These are phyloP conservation scores for Nemania bipapillata DNA, from an alignment of 2,329 filamentous ascomycete genomes.

Conservation along the genomic window DNA sequence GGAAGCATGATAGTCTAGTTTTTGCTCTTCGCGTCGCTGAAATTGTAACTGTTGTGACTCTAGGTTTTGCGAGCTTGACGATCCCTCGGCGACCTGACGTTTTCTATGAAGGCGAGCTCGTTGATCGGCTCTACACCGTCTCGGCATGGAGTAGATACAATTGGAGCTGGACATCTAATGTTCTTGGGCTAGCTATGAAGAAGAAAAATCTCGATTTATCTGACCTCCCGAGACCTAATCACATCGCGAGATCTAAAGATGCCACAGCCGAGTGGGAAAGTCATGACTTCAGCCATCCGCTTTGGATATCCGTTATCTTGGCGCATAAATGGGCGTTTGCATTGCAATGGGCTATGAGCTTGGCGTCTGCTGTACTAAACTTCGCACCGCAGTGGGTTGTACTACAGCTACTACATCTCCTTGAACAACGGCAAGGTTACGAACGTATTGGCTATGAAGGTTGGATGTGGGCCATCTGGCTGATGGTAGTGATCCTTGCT, in stretches of 20 bases:
- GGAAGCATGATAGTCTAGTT: slow-evolving; percentile 51
- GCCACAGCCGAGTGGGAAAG: slow-evolving; percentile 63
- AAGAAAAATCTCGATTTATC: slow-evolving; percentile 70
- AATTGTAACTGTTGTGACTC: slow-evolving; percentile 57
- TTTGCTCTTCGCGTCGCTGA: slow-evolving; percentile 63
- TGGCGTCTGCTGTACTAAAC: slow-evolving; percentile 66
- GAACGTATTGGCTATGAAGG: slow-evolving; percentile 62
- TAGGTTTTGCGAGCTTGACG: slow-evolving; percentile 62
- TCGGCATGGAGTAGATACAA: slow-evolving; percentile 71
- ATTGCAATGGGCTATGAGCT: slow-evolving; percentile 68
- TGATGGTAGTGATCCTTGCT: slow-evolving; percentile 69
- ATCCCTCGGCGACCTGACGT: slow-evolving; percentile 76
- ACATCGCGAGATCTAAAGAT: slow-evolving; percentile 63
- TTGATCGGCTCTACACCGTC: slow-evolving; percentile 72
- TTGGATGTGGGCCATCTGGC: slow-evolving; percentile 74
- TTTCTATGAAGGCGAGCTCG: slow-evolving; percentile 65
- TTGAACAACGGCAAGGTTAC: slow-evolving; percentile 66
- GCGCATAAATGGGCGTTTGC: slow-evolving; percentile 67
- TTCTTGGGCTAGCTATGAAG: slow-evolving; percentile 66
- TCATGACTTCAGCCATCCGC: slow-evolving; percentile 58
- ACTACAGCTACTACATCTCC: slow-evolving; percentile 70
- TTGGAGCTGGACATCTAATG: slow-evolving; percentile 69
- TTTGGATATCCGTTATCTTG: slow-evolving; percentile 70
- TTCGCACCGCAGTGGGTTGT: slow-evolving; percentile 78
- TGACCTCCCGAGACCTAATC: slow-evolving; percentile 71